phyloP scores from a whole-genome alignment of 176 grass and related monocot genomes.

The Triticum urartu region DNA sequence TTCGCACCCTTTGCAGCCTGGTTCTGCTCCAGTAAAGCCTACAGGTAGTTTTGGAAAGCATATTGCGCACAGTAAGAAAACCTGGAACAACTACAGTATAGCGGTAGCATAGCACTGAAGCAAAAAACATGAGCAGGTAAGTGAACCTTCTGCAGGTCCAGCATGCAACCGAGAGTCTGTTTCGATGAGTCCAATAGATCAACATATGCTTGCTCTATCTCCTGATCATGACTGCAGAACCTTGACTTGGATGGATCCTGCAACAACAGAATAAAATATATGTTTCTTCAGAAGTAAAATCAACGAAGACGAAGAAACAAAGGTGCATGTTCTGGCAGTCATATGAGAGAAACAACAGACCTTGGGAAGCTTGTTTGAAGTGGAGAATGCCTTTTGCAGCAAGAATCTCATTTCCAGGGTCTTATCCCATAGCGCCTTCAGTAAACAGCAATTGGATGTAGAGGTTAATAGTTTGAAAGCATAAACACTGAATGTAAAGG shows the following conservation, averaged over 20 bases:
- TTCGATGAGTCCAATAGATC: slow-evolving; percentile 65
- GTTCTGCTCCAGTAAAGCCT: slow-evolving; percentile 85
- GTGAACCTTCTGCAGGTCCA: slow-evolving; percentile 84
- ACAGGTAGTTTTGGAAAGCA: slow-evolving; percentile 16
- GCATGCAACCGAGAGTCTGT: slow-evolving; percentile 59
- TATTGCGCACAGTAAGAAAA: slow-evolving; percentile 25
- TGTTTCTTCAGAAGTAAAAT: background rate
- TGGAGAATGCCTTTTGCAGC: slow-evolving; percentile 81
- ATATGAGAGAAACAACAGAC: slow-evolving; percentile 17
- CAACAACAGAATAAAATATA: slow-evolving; percentile 17
- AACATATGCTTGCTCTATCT: slow-evolving; percentile 60
- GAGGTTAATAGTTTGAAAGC: background rate
- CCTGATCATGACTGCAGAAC: slow-evolving; percentile 57
- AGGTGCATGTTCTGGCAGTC: background rate
- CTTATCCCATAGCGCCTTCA: slow-evolving; percentile 83
- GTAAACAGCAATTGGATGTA: slow-evolving; percentile 5
- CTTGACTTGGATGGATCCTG: slow-evolving; percentile 69
- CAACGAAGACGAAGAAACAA: background rate
- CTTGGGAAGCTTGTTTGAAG: slow-evolving; percentile 89
- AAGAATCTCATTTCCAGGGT: slow-evolving; percentile 82
- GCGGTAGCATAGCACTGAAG: background rate
- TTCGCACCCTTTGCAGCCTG: slow-evolving; percentile 32
- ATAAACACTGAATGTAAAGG: background rate
- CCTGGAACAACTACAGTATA: background rate
- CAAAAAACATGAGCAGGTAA: background rate